Evolutionary conservation across 768 basidiomycete genomes (phyloP).

Genomic region (Lactarius akahatsu): DNA sequence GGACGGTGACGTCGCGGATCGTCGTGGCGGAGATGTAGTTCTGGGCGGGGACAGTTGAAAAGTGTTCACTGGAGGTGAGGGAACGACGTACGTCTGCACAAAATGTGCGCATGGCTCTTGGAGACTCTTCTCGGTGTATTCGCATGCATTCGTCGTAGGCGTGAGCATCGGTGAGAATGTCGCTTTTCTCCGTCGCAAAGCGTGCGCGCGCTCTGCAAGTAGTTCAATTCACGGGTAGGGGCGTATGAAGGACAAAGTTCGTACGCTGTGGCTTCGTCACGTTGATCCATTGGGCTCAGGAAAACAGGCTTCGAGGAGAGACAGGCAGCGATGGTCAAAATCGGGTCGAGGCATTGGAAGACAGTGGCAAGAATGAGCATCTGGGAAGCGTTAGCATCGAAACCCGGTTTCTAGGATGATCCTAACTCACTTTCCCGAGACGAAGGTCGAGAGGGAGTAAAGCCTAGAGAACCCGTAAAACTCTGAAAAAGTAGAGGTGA

Average conservation of each 20-base stretch:
- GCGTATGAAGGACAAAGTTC: not conserved
- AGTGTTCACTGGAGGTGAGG: not conserved
- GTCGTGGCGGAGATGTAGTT: slow-evolving; percentile 79
- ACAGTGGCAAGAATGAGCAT: slow-evolving; percentile 86
- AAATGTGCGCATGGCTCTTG: slow-evolving; percentile 50
- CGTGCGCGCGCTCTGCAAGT: slow-evolving; percentile 61
- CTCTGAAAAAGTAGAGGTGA: not conserved
- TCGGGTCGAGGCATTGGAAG: slow-evolving; percentile 79
- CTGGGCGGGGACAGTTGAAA: slow-evolving; percentile 37
- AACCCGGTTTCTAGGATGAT: not conserved
- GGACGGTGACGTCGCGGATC: slow-evolving; percentile 72
- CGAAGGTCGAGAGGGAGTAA: slow-evolving; percentile 86
- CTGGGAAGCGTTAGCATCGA: slow-evolving; percentile 38
- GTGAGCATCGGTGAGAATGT: slow-evolving; percentile 77
- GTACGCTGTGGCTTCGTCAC: slow-evolving; percentile 75
- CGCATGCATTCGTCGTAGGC: slow-evolving; percentile 68
- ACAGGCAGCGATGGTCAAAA: slow-evolving; percentile 77
- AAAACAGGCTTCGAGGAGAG: slow-evolving; percentile 90
- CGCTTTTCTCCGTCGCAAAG: slow-evolving; percentile 73
- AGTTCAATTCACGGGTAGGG: not conserved
- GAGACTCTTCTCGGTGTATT: slow-evolving; percentile 50
- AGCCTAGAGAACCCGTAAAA: slow-evolving; percentile 46
- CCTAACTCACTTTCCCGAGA: slow-evolving; percentile 65
- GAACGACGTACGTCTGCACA: slow-evolving; percentile 60
- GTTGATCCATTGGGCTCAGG: slow-evolving; percentile 73